These are phyloP conservation scores for Biscutella laevigata DNA, from an alignment of 441 rosid genomes.

Conservation along the genomic window DNA sequence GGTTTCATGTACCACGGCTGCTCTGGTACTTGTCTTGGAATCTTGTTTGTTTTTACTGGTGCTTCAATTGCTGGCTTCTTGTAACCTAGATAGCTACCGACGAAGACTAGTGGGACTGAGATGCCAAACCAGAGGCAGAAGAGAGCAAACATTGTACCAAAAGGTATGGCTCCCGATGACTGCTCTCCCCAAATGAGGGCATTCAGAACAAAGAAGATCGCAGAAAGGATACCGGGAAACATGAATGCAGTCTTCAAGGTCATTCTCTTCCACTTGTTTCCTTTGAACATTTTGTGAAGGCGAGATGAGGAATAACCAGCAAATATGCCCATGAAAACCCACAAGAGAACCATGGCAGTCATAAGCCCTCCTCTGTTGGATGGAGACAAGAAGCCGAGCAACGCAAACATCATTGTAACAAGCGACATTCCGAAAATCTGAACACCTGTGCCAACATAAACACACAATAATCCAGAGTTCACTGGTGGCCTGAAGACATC, in stretches of 20 bases:
- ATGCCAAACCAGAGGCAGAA: conserved; percentile 95
- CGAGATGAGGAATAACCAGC: conserved; percentile 91
- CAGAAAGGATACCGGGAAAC: conserved; percentile 81
- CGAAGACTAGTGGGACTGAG: conserved; percentile 86
- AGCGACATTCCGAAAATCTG: conserved; percentile 86
- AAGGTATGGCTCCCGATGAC: conserved; percentile 92
- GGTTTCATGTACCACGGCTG: conserved; percentile 99
- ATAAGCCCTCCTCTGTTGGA: conserved; percentile 96
- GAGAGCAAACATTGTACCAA: conserved; percentile 92
- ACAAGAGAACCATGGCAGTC: conserved; percentile 96
- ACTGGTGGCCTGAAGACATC: conserved; percentile 82
- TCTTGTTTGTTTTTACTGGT: conserved; percentile 87
- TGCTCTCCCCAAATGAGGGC: conserved; percentile 86
- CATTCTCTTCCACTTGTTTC: conserved; percentile 85
- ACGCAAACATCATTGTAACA: conserved; percentile 93
- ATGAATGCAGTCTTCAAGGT: conserved; percentile 83
- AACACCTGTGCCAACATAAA: conserved; percentile 86
- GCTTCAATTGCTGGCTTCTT: conserved; percentile 85
- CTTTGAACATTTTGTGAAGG: conserved; percentile 83
- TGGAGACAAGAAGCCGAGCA: conserved; percentile 86
- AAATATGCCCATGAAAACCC: conserved; percentile 94
- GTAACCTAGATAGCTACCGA: conserved; percentile 91
- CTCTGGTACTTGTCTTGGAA: conserved; percentile 86
- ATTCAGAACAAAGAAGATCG: conserved; percentile 76
- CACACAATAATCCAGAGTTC: conserved; percentile 73